Conservation (phyloP, 805 yeast species). For the Candida peoriensis region DNA sequence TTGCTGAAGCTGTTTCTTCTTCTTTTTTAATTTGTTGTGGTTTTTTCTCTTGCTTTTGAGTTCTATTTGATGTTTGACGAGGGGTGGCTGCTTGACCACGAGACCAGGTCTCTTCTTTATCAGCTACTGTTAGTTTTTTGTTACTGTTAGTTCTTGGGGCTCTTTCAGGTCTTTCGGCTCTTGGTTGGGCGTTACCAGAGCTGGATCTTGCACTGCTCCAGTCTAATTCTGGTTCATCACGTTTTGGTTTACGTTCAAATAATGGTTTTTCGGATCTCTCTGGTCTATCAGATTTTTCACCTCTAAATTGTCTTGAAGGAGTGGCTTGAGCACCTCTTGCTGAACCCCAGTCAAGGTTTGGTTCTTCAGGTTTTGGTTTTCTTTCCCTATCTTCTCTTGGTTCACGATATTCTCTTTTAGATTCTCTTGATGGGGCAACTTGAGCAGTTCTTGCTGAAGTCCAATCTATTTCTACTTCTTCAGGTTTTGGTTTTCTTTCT, state of each 20-base stretch:
- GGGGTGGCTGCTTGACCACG: slow-evolving; percentile 23
- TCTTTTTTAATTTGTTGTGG: no score
- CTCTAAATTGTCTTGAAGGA: slow-evolving; percentile 25
- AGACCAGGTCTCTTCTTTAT: slow-evolving; percentile 20
- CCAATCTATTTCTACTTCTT: slow-evolving; percentile 41
- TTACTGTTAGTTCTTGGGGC: slow-evolving; percentile 27
- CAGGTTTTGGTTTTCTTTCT: slow-evolving; percentile 26
- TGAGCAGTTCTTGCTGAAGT: slow-evolving; percentile 34
- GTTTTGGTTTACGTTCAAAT: slow-evolving; percentile 27
- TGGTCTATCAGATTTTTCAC: slow-evolving; percentile 29
- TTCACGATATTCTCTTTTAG: slow-evolving; percentile 24
- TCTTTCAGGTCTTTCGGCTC: slow-evolving; percentile 44
- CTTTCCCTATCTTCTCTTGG: slow-evolving; percentile 22
- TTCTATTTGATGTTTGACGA: slow-evolving; percentile 2
- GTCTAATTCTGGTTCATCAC: slow-evolving; percentile 38
- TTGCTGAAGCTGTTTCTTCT: slow-evolving; percentile 10
- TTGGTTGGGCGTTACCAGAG: slow-evolving; percentile 26
- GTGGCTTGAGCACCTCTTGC: slow-evolving; percentile 29
- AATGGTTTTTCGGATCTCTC: slow-evolving; percentile 15
- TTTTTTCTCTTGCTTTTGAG: slow-evolving; percentile 7
- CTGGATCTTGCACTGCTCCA: slow-evolving; percentile 38
- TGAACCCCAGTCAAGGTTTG: slow-evolving; percentile 57
- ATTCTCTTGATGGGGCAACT: slow-evolving; percentile 38
- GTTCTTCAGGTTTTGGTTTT: slow-evolving; percentile 42
- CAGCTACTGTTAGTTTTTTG: slow-evolving; percentile 20